These are phyloP conservation scores for Colletotrichum echinochloae DNA, from an alignment of 2,329 filamentous ascomycete genomes.

Conservation along the genomic window DNA sequence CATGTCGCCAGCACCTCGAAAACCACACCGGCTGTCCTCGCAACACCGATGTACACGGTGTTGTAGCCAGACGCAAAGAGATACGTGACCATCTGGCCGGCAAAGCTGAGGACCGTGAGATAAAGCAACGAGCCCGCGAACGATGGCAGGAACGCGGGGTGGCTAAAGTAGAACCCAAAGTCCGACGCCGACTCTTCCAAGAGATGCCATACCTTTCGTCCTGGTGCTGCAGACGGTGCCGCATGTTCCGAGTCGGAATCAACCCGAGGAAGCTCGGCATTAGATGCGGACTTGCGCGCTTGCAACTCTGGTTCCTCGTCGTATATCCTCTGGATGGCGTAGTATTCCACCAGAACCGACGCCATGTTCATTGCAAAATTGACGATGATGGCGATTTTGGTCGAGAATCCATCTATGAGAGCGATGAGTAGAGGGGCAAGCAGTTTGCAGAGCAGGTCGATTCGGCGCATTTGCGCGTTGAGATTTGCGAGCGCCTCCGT, in stretches of 20 bases:
- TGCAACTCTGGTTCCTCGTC: slow-evolving; percentile 46
- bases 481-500: slow-evolving; percentile 49
- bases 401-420: slow-evolving; percentile 62
- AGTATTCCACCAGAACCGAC: slow-evolving; percentile 65
- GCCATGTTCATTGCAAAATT: slow-evolving; percentile 62
- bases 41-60: slow-evolving; percentile 58
- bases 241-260: not conserved
- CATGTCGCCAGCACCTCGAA: slow-evolving; percentile 68
- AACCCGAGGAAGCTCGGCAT: not conserved
- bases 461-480: slow-evolving; percentile 72
- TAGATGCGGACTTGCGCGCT: slow-evolving; percentile 35
- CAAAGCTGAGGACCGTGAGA: slow-evolving; percentile 64
- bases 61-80: slow-evolving; percentile 61
- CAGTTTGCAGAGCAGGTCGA: slow-evolving; percentile 71
- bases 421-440: slow-evolving; percentile 67
- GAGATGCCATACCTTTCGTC: not conserved
- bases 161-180: slow-evolving; percentile 56
- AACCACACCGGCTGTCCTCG: slow-evolving; percentile 59
- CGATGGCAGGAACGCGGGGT: slow-evolving; percentile 66
- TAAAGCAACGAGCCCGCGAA: slow-evolving; percentile 66
- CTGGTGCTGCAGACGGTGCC: not conserved
- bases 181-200: slow-evolving; percentile 40
- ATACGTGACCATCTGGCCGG: slow-evolving; percentile 69
- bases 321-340: slow-evolving; percentile 57
- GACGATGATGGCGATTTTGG: slow-evolving; percentile 59